A percentile compares a stretch with the other conserved stretches of the same genome.
Evolutionary conservation across 208 protist genomes (phyloP).

Genomic region (Leishmania major): DNA sequence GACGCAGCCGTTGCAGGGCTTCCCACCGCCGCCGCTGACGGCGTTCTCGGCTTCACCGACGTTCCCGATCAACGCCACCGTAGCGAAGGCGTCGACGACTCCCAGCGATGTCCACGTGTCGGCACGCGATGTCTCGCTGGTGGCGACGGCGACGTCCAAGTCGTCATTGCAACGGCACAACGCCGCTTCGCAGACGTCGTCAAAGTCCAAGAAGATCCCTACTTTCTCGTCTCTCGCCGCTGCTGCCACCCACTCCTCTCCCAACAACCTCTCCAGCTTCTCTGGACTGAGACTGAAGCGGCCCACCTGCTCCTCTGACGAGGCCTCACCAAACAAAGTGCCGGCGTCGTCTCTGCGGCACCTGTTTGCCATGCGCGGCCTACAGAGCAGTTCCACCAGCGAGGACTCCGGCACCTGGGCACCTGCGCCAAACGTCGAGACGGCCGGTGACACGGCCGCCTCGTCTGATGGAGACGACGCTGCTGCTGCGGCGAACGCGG

Average conservation of each 20-base stretch:
- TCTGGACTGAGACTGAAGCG: conserved; percentile 6
- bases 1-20: neutral
- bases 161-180: neutral
- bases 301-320: conserved; percentile 3
- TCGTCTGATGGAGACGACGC: neutral
- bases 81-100: neutral
- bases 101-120: neutral
- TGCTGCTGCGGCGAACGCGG: neutral
- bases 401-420: conserved; percentile 18
- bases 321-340: conserved; percentile 3
- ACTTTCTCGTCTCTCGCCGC: neutral
- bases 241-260: neutral
- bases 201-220: neutral
- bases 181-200: conserved; percentile 3
- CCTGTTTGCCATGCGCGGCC: conserved; percentile 17
- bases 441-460: neutral
- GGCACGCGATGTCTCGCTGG: neutral
- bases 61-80: neutral
- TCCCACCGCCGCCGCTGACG: conserved; percentile 3
- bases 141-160: neutral
- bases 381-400: conserved; percentile 7
- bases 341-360: conserved; percentile 12
- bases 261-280: neutral
- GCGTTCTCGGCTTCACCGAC: conserved; percentile 7
- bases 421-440: neutral